Evolutionary conservation across 2,329 filamentous ascomycete species (phyloP), one percentile per base, ranked within the genome.

Genomic region (Ophiosphaerella korrae): DNA sequence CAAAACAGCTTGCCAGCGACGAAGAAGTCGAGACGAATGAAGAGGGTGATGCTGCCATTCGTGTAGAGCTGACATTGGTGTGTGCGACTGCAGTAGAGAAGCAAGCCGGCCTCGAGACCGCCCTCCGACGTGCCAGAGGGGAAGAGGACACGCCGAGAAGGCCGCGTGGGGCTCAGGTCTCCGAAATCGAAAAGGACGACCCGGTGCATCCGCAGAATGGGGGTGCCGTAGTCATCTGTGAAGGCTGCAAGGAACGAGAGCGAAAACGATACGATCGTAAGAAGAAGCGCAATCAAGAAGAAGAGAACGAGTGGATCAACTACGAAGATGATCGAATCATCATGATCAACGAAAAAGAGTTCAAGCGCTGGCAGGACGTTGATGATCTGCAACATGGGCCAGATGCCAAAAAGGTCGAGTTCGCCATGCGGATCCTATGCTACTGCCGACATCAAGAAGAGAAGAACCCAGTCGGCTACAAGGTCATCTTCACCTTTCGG

Each of bases 371-470:
- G 60, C 64, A 70, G 49, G 65, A 70, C 26, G 50, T 58, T 5
- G 63, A 70, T 18, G 61, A 63, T 12, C 45, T 38, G 3, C 53
- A 63, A n/a, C 62, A 55, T 44, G 58, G 65, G 12, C 24, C 54
- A 3, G 52, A 55, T 11, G 84, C 88, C 6, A 85, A 90, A 78
- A 88, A 91, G 66, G 86, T 96, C 18, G 88, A 92, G 60, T 85
- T 90, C 2, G 92, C 91, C 0, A 96, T 97, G 92, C 88, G 93
- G 8, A 97, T 99, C 65, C 91, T 92, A 21, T 99, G 93, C 73
- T 99, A 97, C 75, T 97, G 93, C 75, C 86, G 93, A 16, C 93
- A 99, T 70, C 93, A 97, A 64, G 86, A 88, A 52, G 94, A 97
- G 75, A 97, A 97, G 77, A 80, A 88, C 60, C 68, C 68, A 1